phyloP scores from a whole-genome alignment of 2,329 filamentous ascomycete species.

The Aspergillus intermedius region DNA sequence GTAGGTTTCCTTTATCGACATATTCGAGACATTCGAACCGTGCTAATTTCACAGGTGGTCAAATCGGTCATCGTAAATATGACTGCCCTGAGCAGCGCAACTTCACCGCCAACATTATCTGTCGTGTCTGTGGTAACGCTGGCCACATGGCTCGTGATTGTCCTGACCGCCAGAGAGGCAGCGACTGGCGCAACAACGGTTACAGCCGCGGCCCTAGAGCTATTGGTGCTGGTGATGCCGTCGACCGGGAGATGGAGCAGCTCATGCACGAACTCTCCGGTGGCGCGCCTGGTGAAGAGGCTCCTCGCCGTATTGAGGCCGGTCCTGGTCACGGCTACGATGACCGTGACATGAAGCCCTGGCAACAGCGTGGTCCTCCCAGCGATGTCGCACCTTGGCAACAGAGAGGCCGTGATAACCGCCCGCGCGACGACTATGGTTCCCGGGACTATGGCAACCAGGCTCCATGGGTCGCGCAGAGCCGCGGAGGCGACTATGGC shows the following conservation, averaged over 20 bases:
- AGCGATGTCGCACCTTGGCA: slow-evolving; percentile 79
- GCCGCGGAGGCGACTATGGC: slow-evolving; percentile 42
- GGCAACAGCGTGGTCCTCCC: slow-evolving; percentile 71
- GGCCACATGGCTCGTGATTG: slow-evolving; percentile 98
- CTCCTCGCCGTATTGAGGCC: slow-evolving; percentile 78
- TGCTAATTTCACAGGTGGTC: slow-evolving; percentile 54
- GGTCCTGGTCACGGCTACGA: slow-evolving; percentile 56
- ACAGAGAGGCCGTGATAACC: slow-evolving; percentile 50
- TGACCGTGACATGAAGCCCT: slow-evolving; percentile 64
- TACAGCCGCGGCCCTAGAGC: slow-evolving; percentile 47
- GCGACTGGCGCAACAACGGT: slow-evolving; percentile 80
- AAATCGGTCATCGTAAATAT: slow-evolving; percentile 98
- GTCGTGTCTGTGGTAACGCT: slow-evolving; percentile 93
- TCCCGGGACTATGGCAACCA: slow-evolving; percentile 31
- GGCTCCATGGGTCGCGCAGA: slow-evolving; percentile 28
- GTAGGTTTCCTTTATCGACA: slow-evolving; percentile 35
- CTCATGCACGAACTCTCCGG: slow-evolving; percentile 96
- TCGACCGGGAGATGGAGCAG: slow-evolving; percentile 94
- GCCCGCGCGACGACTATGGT: slow-evolving; percentile 41
- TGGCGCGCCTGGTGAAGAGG: slow-evolving; percentile 52
- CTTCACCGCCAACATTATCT: slow-evolving; percentile 98
- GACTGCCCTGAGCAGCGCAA: slow-evolving; percentile 97
- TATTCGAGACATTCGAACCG: background rate
- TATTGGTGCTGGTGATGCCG: slow-evolving; percentile 72
- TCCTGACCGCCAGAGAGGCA: slow-evolving; percentile 84